Base-by-base conservation (phyloP, 1,139 yeast species). In the Yamadazyma aaseri region DNA sequence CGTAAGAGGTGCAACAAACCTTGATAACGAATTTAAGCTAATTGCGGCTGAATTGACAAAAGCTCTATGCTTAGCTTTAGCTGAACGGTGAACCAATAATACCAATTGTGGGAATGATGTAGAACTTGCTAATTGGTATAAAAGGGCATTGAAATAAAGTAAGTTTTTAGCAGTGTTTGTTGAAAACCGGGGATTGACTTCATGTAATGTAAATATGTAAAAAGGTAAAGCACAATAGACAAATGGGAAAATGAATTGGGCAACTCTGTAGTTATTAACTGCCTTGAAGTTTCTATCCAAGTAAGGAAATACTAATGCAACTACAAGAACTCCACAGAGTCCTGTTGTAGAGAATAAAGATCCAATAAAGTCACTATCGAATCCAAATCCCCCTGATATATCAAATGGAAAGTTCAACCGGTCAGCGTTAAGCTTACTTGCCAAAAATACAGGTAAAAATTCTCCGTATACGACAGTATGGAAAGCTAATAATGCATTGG, bases 371-470 rank as follows among this genome's bases (percentile, higher is more conserved):
- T 61, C 60, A 10, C 79, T 60, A 24, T 56, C 54, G 49, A 51
- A 61, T 12, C 59, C 59, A 45, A 57, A 57, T 4, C 65, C 66
- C 2, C 66, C 66, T 15, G 46, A 45, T 9, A 58, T 53, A n/a
- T 29, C 40, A 28, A 53, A 50, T 8, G 65, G 66, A 49, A 79
- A 76, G 23, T 55, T 46, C 12, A 77, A 48, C 25, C 37, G 32
- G 20, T 45, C 42, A 1, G 54, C 52, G 24, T 50, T 57, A 31
- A 73, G 57, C 24, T 65, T 60, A n/a, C 77, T 64, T 0, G 84
- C 81, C 15, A 79, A 55, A 38, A 75, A 73, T 4, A 80, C 74
- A 8, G 86, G 85, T 29, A 78, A 55, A 41, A 80, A 76, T 51
- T 80, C 85, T 32, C 66, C 67, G 50, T 64, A 76, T 5, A 76